Evolutionary conservation across 371 early-diverging fungal species (phyloP).

Genomic region (Zychaea mexicana): DNA sequence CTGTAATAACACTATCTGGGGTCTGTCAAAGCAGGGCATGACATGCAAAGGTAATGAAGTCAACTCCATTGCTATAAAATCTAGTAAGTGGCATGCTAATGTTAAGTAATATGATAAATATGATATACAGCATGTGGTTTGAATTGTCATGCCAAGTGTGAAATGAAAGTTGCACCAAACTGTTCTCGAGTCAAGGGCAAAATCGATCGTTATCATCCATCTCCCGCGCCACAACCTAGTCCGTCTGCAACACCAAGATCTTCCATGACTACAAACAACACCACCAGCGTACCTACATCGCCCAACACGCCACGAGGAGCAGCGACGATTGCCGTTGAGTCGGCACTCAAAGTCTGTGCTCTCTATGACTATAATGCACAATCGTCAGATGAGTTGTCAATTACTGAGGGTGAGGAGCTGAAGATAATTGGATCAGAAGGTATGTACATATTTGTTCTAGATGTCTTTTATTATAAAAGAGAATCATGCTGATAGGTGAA

Average conservation of each 20-base stretch:
- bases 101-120: neutral
- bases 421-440: constrained; percentile 57
- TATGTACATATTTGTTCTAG: constrained; percentile 1
- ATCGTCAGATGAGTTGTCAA: constrained; percentile 72
- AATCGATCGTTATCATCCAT: constrained; percentile 46
- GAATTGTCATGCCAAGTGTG: constrained; percentile 84
- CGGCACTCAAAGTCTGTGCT: constrained; percentile 46
- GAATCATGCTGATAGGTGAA: neutral
- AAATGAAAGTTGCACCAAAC: constrained; percentile 81
- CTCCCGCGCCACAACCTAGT: constrained; percentile 18
- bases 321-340: neutral
- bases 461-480: too few species aligned
- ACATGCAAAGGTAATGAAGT: constrained; percentile 72
- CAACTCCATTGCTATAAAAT: too few species aligned
- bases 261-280: neutral
- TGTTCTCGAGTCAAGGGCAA: constrained; percentile 70
- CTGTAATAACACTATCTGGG: constrained; percentile 77
- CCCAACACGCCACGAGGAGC: neutral
- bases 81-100: too few species aligned
- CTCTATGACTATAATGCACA: constrained; percentile 79
- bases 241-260: constrained; percentile 4
- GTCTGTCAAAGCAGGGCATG: constrained; percentile 76
- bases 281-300: neutral
- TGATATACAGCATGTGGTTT: constrained; percentile 69
- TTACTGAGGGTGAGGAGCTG: constrained; percentile 69